Base-by-base conservation (phyloP, 2,329 filamentous ascomycete species). In the Fusarium guadeloupense region DNA sequence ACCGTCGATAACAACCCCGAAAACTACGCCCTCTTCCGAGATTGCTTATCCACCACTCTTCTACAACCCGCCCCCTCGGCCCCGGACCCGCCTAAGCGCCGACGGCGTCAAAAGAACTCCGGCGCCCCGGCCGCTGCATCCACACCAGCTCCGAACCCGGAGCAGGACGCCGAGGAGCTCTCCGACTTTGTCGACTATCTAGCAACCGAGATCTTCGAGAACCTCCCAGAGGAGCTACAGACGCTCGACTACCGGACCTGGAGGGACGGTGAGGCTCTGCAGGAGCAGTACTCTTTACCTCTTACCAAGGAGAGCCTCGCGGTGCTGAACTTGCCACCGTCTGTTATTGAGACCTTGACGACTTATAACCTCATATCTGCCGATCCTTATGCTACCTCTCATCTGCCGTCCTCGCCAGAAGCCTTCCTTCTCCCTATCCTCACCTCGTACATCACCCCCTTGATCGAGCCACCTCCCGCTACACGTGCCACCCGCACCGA, bases 141-240 rank as follows among this genome's bases (percentile, higher is more conserved):
- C 53, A 53, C 55, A 20, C 57, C 59, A 47, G 51, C 28, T 9
- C 49, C 54, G 21, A 54, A 65, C 21, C 47, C 64, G 50, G 50
- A 51, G 51, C 56, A 50, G 34, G 71, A 85, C 64, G 85, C 84
- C 6, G 88, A 89, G 65, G 91, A 93, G 49, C 76, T 95, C 19
- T 85, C 86, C 21, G 92, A 96, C 1, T 96, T 96, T 75, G 87
- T 91, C 48, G 88, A 93, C 79, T 95, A 93, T 74, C 83, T 95
- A 25, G 87, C 91, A 20, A 76, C 78, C 41, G 84, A 90, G 71
- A 85, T 89, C 47, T 96, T 94, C 74, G 76, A 81, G 6, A 80
- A 77, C 30, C 81, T 96, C 1, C 90, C 91, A 0, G 19, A 70
- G 0, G 78, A 83, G 16, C 78, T 95, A 0, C 83, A 85, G 62